Percentiles rank a stretch among this genome's conserved stretches.
Conservation (phyloP, 805 yeast species). For the Zygoascus flipseniorum region DNA sequence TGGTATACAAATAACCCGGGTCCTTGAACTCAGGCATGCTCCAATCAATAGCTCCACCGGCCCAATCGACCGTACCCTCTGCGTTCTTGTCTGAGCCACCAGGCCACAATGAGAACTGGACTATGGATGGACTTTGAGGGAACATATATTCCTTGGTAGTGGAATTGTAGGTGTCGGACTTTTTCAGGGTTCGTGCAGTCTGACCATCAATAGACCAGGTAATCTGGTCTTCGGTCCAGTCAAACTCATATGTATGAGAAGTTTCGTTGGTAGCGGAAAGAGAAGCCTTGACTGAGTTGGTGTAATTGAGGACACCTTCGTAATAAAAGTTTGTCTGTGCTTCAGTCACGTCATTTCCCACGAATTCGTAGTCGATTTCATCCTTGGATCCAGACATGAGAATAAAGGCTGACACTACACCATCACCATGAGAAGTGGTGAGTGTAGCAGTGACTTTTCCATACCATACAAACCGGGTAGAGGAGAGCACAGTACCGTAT, state of each 20-base stretch:
- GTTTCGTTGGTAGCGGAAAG: constrained; percentile 46
- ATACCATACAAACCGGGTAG: constrained; percentile 78
- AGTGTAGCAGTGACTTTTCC: constrained; percentile 66
- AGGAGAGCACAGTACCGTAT: constrained; percentile 74
- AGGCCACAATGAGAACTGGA: constrained; percentile 57
- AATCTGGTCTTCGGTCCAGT: constrained; percentile 71
- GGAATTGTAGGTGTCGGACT: constrained; percentile 40
- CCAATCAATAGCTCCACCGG: constrained; percentile 88
- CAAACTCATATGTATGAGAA: constrained; percentile 68
- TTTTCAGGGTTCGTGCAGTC: constrained; percentile 54
- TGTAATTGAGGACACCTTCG: constrained; percentile 63
- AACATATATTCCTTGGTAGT: constrained; percentile 60
- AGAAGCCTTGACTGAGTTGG: constrained; percentile 41
- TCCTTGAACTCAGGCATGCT: constrained; percentile 58
- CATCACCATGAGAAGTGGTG: constrained; percentile 65
- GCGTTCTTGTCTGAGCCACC: constrained; percentile 43
- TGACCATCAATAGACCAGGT: constrained; percentile 70
- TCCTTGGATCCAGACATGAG: constrained; percentile 78
- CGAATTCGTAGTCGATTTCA: constrained; percentile 82
- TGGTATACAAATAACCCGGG: constrained; percentile 72
- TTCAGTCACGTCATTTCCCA: constrained; percentile 59
- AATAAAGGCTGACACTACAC: constrained; percentile 80
- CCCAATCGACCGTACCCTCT: constrained; percentile 63
- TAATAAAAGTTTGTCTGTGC: constrained; percentile 77
- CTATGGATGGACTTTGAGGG: constrained; percentile 84